Percentiles rank a stretch among this genome's conserved stretches.
Conservation (phyloP, 495 filamentous ascomycete species). For the Lepidopterella palustris region DNA sequence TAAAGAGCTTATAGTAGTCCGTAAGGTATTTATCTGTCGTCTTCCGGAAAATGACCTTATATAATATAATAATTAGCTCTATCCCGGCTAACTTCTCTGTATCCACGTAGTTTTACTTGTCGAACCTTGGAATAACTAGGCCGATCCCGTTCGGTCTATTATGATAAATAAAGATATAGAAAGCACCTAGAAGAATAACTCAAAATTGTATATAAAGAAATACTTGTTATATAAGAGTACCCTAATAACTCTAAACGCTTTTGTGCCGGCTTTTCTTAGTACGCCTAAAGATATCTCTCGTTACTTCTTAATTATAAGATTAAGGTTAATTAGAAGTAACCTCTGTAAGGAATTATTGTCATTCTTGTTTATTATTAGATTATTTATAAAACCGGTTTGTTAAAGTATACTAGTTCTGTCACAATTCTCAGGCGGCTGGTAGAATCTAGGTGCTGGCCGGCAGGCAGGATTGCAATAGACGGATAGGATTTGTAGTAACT, state of each 20-base stretch:
- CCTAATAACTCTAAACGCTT: not conserved
- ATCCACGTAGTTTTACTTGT: not conserved
- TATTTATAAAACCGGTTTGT: too few relatives aligned
- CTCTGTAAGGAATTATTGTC: not conserved
- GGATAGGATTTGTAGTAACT: too few relatives aligned
- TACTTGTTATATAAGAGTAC: not conserved
- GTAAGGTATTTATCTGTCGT: slow-evolving; percentile 2
- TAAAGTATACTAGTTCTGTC: too few relatives aligned
- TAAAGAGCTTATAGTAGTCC: slow-evolving; percentile 1
- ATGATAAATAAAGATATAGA: not conserved
- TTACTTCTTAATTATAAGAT: not conserved
- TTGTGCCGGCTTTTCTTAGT: not conserved
- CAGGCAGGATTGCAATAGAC: too few relatives aligned
- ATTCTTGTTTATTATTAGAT: too few relatives aligned
- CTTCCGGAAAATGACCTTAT: slow-evolving; percentile 2
- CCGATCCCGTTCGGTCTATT: too few relatives aligned
- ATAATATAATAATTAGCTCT: not conserved
- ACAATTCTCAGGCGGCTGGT: too few relatives aligned
- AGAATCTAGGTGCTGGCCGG: too few relatives aligned
- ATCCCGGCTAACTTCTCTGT: slow-evolving; percentile 4
- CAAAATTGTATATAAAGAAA: not conserved
- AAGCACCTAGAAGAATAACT: not conserved
- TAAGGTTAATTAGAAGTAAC: not conserved
- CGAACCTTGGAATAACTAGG: too few relatives aligned
- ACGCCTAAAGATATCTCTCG: not conserved